Evolutionary conservation across 2,329 filamentous ascomycete species (phyloP), one percentile per base, ranked within the genome.

Genomic region (Ciborinia camelliae): DNA sequence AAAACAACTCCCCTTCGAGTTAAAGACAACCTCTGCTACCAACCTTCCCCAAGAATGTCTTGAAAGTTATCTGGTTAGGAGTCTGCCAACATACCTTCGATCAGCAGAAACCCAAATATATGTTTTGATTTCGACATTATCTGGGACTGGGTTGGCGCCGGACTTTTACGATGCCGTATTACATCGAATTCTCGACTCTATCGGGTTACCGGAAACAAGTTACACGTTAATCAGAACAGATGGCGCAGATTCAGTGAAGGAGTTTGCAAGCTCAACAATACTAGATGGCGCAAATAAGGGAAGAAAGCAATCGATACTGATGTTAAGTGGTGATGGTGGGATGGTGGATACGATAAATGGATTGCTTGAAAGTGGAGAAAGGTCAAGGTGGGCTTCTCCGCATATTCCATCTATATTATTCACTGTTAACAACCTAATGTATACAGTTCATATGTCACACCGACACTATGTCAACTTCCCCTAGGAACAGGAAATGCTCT

Each of bases 241-340:
- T 30, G 88, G 84, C 37, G 79, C 83, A 0, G 77, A 85, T 2
- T 90, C 84, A 15, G 83, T 97, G 48, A 79, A 81, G 7, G 79
- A 89, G 0, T 85, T 96, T 62, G 84, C 89, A 0, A 78, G 72
- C 59, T 70, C 74, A 47, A 72, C 76, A 28, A 78, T 88, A 67
- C 76, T 84, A 15, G 77, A 79, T 2, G 73, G 74, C 45, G 85
- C 85, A 18, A 80, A 80, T 64, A 63, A 76, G 60, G 80, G 80
- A 1, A 68, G 77, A 6, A 70, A 74, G 15, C 84, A 88, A 73
- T 87, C 87, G 0, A 81, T 97, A 32, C 77, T 97, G 37, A 82
- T 98, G 15, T 81, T 97, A 6, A 94, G 90, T 57, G 94, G 94
- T 8, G 94, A 98, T 75, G 94, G 94, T 18, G 94, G 92, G 7